These are phyloP conservation scores for Oryza nivara DNA, from an alignment of 176 grass and related monocot species.

Conservation along the genomic window DNA sequence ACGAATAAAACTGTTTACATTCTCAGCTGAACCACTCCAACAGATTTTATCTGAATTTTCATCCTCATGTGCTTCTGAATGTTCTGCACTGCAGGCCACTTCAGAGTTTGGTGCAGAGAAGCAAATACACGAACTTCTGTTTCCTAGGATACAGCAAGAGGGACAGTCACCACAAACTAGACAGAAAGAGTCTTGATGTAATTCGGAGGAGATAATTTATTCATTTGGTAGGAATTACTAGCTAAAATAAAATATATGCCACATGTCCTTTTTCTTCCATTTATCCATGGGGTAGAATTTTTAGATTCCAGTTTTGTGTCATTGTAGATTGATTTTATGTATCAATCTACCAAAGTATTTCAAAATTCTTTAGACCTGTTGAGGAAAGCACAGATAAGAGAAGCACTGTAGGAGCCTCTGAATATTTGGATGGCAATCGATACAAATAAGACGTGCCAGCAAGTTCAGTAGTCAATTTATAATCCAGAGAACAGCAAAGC, in stretches of 20 bases:
- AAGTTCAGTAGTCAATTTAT: conserved; percentile 6
- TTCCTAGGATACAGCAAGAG: conserved; percentile 68
- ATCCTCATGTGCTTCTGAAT: conserved; percentile 28
- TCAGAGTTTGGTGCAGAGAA: conserved; percentile 87
- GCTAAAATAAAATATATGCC: conserved; percentile 15
- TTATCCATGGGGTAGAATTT: background rate
- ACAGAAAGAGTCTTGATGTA: conserved; percentile 58
- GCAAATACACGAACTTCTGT: conserved; percentile 80
- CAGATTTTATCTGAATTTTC: conserved; percentile 1
- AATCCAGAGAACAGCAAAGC: background rate
- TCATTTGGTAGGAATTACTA: conserved; percentile 28
- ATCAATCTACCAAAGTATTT: background rate
- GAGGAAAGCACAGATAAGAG: background rate
- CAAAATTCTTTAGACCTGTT: background rate
- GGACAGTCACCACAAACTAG: conserved; percentile 61
- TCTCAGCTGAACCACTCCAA: background rate
- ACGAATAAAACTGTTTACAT: background rate
- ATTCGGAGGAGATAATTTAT: conserved; percentile 32
- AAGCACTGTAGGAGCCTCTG: background rate
- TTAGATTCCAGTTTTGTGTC: background rate
- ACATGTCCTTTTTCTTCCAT: background rate
- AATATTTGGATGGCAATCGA: background rate
- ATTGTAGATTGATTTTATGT: background rate
- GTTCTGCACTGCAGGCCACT: conserved; percentile 55
- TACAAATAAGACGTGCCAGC: background rate